phyloP scores from a whole-genome alignment of 192 early-diverging fungal species.

The Coemansia sp. region DNA sequence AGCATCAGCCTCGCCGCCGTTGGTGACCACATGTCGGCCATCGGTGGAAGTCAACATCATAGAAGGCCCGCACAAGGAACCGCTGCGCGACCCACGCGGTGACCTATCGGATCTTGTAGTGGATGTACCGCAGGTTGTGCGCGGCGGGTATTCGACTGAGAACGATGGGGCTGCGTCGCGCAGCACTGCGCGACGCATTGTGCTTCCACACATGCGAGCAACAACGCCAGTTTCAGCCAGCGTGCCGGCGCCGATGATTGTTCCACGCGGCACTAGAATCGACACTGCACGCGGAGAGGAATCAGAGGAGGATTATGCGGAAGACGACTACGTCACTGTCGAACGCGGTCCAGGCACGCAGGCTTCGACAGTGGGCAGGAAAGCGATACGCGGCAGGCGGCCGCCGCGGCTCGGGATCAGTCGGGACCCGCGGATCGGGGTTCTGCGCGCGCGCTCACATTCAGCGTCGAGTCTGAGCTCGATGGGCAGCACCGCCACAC shows the following conservation, averaged over 20 bases:
- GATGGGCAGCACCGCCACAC: conserved; percentile 11
- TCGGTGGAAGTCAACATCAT: conserved; percentile 36
- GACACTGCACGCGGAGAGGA: background rate
- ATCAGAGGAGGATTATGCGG: background rate
- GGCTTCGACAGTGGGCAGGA: background rate
- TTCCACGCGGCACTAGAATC: conserved; percentile 10
- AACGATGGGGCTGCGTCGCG: background rate
- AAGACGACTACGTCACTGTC: conserved; percentile 9
- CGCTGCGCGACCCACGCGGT: conserved; percentile 36
- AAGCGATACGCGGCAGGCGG: background rate
- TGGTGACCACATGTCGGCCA: conserved; percentile 7
- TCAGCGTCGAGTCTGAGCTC: conserved; percentile 24
- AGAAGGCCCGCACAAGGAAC: conserved; percentile 29
- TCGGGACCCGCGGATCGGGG: conserved; percentile 4
- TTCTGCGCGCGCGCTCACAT: conserved; percentile 11
- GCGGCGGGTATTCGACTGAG: conserved; percentile 1
- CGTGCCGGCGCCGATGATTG: conserved; percentile 34
- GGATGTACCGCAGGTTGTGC: background rate
- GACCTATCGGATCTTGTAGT: conserved; percentile 34
- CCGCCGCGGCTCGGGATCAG: conserved; percentile 6
- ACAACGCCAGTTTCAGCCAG: conserved; percentile 39
- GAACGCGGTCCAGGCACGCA: background rate
- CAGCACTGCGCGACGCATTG: conserved; percentile 19
- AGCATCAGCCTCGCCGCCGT: conserved; percentile 4
- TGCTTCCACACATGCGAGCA: conserved; percentile 35